Evolutionary conservation across 2,329 filamentous ascomycete genomes (phyloP), one percentile per base, ranked within the genome.

Genomic region (Botrytis galanthina): DNA sequence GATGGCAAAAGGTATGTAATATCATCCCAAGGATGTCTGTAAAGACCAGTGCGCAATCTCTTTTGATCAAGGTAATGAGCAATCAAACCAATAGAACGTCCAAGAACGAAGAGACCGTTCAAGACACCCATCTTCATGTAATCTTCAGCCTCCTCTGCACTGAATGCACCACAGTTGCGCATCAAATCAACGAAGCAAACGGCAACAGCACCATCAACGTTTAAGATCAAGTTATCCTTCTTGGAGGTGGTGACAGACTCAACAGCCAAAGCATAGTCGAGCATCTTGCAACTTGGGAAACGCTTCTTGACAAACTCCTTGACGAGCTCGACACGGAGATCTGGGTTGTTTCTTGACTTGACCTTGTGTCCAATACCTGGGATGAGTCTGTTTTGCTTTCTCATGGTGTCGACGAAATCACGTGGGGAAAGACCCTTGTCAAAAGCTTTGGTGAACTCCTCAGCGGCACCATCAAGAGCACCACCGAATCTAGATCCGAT

Each of bases 351-450:
- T 81, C 96, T 93, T 78, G 96, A 99, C 91, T 99, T 99, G 89
- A 99, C 93, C 85, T 95, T 94, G 90, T 99, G 96, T 80, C 96
- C 96, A 81, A 99, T 99, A 88, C 96, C 96, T 77, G 96, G 96
- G 80, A 99, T 98, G 80, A 99, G 94, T 90, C 98, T 99, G 92
- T 99, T 99, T 86, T 96, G 94, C 89, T 98, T 99, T 85, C 96
- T 91, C 95, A 98, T 98, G 80, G 88, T 93, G 87, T 99, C 96
- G 78, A 99, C 96, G 81, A 99, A 99, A 86, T 99, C 96, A 89
- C 96, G 95, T 75, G 96, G 96, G 87, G 92, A 97, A 79, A 98
- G 91, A 81, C 94, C 95, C 91, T 97, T 98, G 89, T 99, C 96
- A 80, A 95, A 97, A 74, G 96, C 96, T 86, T 94, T 95, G 84